Base-by-base conservation (phyloP, 2,329 filamentous ascomycete species). In the Chaetomium olivaceum region DNA sequence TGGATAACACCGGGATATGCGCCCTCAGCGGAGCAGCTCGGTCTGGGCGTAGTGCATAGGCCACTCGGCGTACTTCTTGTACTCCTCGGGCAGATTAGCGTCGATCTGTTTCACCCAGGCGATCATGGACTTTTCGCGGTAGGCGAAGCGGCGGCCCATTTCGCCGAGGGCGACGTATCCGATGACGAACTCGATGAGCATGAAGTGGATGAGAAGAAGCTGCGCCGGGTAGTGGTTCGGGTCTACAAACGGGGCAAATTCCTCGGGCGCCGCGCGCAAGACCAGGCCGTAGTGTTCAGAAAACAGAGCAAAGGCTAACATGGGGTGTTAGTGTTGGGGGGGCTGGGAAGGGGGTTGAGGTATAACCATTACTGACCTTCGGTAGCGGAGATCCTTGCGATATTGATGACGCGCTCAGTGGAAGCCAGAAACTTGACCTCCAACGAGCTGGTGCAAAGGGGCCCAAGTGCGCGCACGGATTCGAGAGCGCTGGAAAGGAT, bases 121-220 rank as follows among this genome's bases (percentile, higher is more conserved):
- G 31, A 68, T 64, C 9, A 61, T 66, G 1, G 62, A 60, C 50
- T 62, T 67, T 54, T 62, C 66, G 4, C 68, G 65, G 46, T 64
- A 73, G 14, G 43, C 63, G 19, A 72, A 72, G 19, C 67, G 61
- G 12, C 19, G 21, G 14, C 65, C 66, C 12, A 43, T 25, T 3
- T 29, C 5, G 6, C 68, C 67, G 4, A 73, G 67, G 8, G 66
- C 66, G 4, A 71, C 50, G 25, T 65, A 54, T 14, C 71, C 72
- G 14, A 73, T 67, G 23, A 62, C 63, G 50, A 68, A 71, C 64
- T 73, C 72, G 60, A 72, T 65, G 48, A 79, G 67, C 5, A 78
- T 73, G 62, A 79, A 76, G 64, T 80, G 78, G 33, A 77, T 71
- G 27, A 80, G 73, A 2, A 80, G 71, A 0, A 80, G 69, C 48